These are phyloP conservation scores for Favolaschia claudopus DNA, from an alignment of 768 basidiomycete species.

Conservation along the genomic window DNA sequence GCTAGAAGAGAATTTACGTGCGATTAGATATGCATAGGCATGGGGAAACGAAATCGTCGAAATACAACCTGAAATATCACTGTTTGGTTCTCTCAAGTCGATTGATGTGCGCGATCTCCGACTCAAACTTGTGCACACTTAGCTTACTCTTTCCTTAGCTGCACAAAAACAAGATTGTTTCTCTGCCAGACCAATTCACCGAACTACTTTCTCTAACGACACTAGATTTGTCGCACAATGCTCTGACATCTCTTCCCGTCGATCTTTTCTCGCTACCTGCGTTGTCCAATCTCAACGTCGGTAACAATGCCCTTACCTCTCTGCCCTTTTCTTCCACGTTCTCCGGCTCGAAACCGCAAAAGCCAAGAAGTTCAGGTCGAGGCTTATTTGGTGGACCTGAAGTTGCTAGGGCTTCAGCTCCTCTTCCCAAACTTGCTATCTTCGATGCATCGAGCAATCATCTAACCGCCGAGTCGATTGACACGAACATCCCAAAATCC, in stretches of 20 bases:
- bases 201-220: conserved; percentile 72
- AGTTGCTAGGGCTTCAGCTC: conserved; percentile 66
- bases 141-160: conserved; percentile 51
- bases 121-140: neutral
- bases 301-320: conserved; percentile 69
- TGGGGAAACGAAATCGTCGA: conserved; percentile 84
- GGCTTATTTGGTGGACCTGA: conserved; percentile 73
- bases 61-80: conserved; percentile 82
- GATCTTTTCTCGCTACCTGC: conserved; percentile 74
- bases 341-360: conserved; percentile 28
- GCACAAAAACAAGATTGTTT: conserved; percentile 73
- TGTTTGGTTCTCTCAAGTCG: conserved; percentile 84
- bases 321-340: conserved; percentile 74
- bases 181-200: conserved; percentile 69
- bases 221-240: conserved; percentile 80
- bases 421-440: conserved; percentile 69
- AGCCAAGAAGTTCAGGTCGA: conserved; percentile 45
- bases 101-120: conserved; percentile 69
- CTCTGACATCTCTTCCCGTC: conserved; percentile 65
- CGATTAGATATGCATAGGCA: conserved; percentile 39
- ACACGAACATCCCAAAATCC: conserved; percentile 58
- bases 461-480: conserved; percentile 62
- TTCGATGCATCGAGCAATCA: conserved; percentile 76
- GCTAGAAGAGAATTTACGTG: too few species aligned
- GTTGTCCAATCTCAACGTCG: conserved; percentile 71